Conservation (phyloP, 2,329 filamentous ascomycete genomes). For the Clarireedia sp. region DNA sequence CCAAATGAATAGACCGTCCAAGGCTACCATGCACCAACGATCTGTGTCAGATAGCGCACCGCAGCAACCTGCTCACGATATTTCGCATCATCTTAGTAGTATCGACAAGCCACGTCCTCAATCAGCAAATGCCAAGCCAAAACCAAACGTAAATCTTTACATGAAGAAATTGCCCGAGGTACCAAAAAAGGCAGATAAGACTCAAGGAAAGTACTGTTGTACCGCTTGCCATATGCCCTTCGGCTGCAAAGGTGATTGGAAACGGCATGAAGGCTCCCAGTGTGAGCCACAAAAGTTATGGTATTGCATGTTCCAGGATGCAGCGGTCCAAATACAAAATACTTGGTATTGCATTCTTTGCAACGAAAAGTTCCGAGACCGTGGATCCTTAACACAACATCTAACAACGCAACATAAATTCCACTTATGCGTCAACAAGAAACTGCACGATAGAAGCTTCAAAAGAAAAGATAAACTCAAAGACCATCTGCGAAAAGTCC, state of each 20-base stretch:
- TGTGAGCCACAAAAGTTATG: conserved; percentile 18
- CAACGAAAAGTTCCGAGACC: neutral
- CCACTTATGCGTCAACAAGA: conserved; percentile 14
- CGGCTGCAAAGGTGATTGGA: conserved; percentile 19
- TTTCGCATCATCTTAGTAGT: too few relatives aligned
- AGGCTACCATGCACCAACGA: too few relatives aligned
- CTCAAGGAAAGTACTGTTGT: conserved; percentile 15
- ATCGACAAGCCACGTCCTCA: neutral
- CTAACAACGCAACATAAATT: conserved; percentile 14
- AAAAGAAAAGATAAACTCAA: conserved; percentile 21
- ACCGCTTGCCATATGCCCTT: conserved; percentile 16
- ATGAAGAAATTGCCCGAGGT: neutral
- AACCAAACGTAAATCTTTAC: neutral
- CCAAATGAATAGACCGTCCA: too few relatives aligned
- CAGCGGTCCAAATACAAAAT: neutral
- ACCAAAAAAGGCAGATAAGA: neutral
- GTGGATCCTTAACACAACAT: conserved; percentile 14
- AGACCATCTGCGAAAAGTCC: conserved; percentile 18
- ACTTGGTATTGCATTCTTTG: conserved; percentile 19
- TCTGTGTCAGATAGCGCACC: too few relatives aligned
- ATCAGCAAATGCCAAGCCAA: neutral
- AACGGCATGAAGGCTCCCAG: conserved; percentile 20
- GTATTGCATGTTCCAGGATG: conserved; percentile 17
- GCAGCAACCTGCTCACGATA: neutral
- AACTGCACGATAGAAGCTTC: conserved; percentile 8